Base-by-base conservation (phyloP, 2,329 filamentous ascomycete species). In the Aspergillus intermedius region DNA sequence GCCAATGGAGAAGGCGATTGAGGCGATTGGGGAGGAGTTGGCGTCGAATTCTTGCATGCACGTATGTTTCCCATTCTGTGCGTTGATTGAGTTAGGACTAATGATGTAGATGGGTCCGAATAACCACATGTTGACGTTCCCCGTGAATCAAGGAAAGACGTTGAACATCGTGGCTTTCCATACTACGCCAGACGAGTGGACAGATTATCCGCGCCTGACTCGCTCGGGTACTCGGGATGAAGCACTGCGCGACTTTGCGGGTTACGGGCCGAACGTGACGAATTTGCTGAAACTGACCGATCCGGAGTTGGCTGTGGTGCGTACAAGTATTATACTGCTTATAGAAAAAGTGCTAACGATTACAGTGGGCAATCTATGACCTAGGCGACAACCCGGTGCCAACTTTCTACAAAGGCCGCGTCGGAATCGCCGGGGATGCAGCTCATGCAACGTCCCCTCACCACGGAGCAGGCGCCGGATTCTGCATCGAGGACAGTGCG, bases 91-190 rank as follows among this genome's bases (percentile, higher is more conserved):
- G 23, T 25, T 25, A 25, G 2, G 15, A 34, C 21, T 28, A 47
- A 43, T 10, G 35, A 42, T 51, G 25, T 32, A 60, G 50, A 55
- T 71, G 42, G 75, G 74, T 2, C 69, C 70, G 4, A 59, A 64
- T 19, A 71, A 70, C 5, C 75, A 78, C 54, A 56, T 78, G 13
- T 62, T 78, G 21, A 74, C 72, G 0, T 77, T 76, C 52, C 74
- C 76, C 0, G 74, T 78, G 44, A 69, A 73, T 10, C 66, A 71
- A 19, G 74, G 74, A 8, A 68, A 65, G 15, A 68, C 70, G 0
- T 72, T 79, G 59, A 79, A 79, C 47, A 58, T 72, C 25, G 73
- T 72, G 8, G 72, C 70, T 2, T 73, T 73, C 54, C 54, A 57
- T 17, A 58, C 60, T 4, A 59, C 66, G 34, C 32, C 42, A 4